Conservation (phyloP, 2,329 filamentous ascomycete genomes). For the Alternaria sp. region DNA sequence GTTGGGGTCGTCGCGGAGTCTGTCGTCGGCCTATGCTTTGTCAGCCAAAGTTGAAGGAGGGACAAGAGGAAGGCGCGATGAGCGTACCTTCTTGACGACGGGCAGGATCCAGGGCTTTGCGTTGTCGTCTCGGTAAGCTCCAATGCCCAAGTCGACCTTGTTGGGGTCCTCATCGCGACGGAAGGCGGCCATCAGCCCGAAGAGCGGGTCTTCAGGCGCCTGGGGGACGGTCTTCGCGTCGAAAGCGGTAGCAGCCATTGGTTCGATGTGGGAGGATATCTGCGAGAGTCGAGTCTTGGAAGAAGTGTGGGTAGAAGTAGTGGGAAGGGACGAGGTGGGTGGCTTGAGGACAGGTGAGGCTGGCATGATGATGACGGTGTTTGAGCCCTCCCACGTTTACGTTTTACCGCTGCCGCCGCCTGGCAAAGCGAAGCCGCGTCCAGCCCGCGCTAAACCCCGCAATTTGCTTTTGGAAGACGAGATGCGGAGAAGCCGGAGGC, state of each 20-base stretch:
- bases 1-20: constrained; percentile 85
- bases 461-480: constrained; percentile 25
- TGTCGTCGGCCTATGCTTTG: constrained; percentile 79
- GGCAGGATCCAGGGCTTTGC: constrained; percentile 98
- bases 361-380: constrained; percentile 40
- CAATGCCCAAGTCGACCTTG: constrained; percentile 95
- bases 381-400: constrained; percentile 33
- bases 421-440: constrained; percentile 23
- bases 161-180: constrained; percentile 75
- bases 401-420: constrained; percentile 35
- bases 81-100: constrained; percentile 88
- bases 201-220: constrained; percentile 93
- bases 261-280: constrained; percentile 75
- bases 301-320: constrained; percentile 29
- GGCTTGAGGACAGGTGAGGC: constrained; percentile 27
- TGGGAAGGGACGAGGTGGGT: constrained; percentile 14
- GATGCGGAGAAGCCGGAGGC: constrained; percentile 30
- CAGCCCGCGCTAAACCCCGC: constrained; percentile 39
- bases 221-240: constrained; percentile 79
- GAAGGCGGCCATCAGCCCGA: constrained; percentile 89
- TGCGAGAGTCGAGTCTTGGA: constrained; percentile 59
- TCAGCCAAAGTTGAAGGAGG: constrained; percentile 1
- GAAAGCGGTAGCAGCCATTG: constrained; percentile 71
- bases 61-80: not conserved
- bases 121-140: constrained; percentile 92